Base-by-base conservation (phyloP, 2,329 filamentous ascomycete species). In the Chrysosporium queenslandicum region DNA sequence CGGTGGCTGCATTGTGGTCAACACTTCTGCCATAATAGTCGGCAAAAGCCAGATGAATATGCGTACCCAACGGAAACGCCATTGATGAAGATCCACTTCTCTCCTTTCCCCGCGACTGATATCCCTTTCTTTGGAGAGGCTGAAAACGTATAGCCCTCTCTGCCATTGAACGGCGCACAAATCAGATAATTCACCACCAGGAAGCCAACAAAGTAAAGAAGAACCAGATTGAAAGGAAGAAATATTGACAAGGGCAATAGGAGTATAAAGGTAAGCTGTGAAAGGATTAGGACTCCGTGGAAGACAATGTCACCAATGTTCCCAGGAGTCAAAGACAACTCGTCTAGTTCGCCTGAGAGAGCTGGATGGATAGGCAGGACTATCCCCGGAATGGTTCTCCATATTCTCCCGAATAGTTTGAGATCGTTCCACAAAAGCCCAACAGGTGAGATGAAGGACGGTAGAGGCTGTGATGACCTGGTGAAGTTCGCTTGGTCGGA, bases 31-130 rank as follows among this genome's bases (percentile, higher is more conserved):
- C 12, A 21, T 14, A 14, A 37, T 18, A 12, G 16, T 23, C 20
- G 21, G n/a, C 18, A 41, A n/a, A 21, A 32, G 21, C 18, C 39
- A 6, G 23, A 16, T n/a, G 1, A 29, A 34, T 14, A 14, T 14
- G 6, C 48, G 14, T 34, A 50, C 48, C 48, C 48, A 32, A 43
- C 40, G 5, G 48, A 42, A 6, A 50, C 40, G 18, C 48, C 48
- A n/a, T 50, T 50, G 3, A 50, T 42, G 21, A 50, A 50, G 12
- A 50, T 42, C 48, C 48, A 50, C 16, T 42, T 42, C 21, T 50
- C 48, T 2, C 37, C 29, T 34, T 43, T 34, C 5, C 40, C 48
- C 1, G 27, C 32, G 11, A 43, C n/a, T 32, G 37, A 39, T 21
- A 43, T 42, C 7, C 48, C 29, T 3, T 25, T 12, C 39, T 34